Conservation (phyloP, 441 rosid genomes). For the Hura crepitans region DNA sequence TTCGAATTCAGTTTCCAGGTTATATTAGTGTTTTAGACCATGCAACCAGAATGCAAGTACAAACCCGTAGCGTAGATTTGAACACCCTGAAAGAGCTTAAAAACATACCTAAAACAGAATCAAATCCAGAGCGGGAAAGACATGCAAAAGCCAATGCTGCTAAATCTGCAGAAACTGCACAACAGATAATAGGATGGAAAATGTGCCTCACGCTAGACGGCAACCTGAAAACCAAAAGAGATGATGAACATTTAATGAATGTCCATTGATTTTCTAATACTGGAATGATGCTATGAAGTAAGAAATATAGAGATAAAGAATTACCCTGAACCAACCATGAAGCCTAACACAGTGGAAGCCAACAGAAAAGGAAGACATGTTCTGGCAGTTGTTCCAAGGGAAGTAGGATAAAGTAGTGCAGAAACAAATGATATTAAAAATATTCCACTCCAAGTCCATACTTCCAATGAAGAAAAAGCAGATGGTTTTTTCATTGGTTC, state of each 20-base stretch:
- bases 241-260: background rate
- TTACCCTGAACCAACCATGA: conserved; percentile 88
- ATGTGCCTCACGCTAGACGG: conserved; percentile 69
- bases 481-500: conserved; percentile 92
- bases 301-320: background rate
- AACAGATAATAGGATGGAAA: conserved; percentile 87
- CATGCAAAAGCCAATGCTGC: conserved; percentile 82
- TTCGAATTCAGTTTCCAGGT: too few relatives aligned
- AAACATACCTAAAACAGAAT: conserved; percentile 71
- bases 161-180: conserved; percentile 75
- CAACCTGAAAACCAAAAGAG: conserved; percentile 43
- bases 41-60: too few relatives aligned
- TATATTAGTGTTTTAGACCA: too few relatives aligned
- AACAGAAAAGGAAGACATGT: conserved; percentile 92
- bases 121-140: conserved; percentile 70
- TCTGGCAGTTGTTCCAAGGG: conserved; percentile 68
- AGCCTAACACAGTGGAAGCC: conserved; percentile 87
- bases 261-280: background rate
- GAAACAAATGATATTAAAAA: conserved; percentile 62
- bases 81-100: background rate
- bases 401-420: conserved; percentile 61
- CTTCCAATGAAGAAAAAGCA: conserved; percentile 60
- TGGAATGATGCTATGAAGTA: background rate
- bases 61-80: too few relatives aligned
- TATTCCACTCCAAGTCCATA: conserved; percentile 74